Percentiles rank a stretch among this genome's conserved stretches.
These are phyloP conservation scores for Petunia axillaris DNA, from an alignment of 257 asterid genomes.

Conservation along the genomic window DNA sequence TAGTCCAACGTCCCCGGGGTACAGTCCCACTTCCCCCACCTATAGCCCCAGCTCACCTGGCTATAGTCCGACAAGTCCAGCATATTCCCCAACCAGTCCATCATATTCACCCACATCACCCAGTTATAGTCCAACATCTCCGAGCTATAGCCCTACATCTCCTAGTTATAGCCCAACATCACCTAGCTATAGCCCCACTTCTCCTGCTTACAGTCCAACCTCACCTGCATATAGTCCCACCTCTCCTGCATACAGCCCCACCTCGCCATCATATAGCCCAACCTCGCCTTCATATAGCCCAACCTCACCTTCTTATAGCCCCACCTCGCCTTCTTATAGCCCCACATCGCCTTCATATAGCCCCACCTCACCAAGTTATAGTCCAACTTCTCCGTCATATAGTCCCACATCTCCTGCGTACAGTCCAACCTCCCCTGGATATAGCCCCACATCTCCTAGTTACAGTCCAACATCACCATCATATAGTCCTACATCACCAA, in stretches of 20 bases:
- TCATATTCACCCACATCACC: slow-evolving; percentile 90
- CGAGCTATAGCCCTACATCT: slow-evolving; percentile 83
- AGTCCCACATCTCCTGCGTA: slow-evolving; percentile 86
- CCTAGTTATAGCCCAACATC: slow-evolving; percentile 91
- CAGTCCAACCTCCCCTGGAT: slow-evolving; percentile 89
- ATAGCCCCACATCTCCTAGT: slow-evolving; percentile 94
- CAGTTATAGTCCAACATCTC: slow-evolving; percentile 68
- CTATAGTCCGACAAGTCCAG: slow-evolving; percentile 92
- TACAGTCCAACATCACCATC: slow-evolving; percentile 86
- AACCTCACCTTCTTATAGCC: slow-evolving; percentile 80
- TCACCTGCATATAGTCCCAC: slow-evolving; percentile 90
- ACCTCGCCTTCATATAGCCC: slow-evolving; percentile 89
- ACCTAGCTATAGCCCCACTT: slow-evolving; percentile 75
- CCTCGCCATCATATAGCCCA: slow-evolving; percentile 80
- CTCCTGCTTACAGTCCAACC: slow-evolving; percentile 85
- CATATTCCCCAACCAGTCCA: slow-evolving; percentile 94
- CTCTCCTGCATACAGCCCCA: slow-evolving; percentile 86
- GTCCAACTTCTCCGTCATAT: slow-evolving; percentile 75
- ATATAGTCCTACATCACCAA: slow-evolving; percentile 81
- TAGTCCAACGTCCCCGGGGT: slow-evolving; percentile 80
- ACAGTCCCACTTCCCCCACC: slow-evolving; percentile 59
- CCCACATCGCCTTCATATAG: slow-evolving; percentile 91
- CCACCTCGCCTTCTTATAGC: slow-evolving; percentile 84
- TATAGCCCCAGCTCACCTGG: slow-evolving; percentile 95
- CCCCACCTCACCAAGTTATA: slow-evolving; percentile 81